Percentiles rank a stretch among this genome's conserved stretches.
phyloP scores from a whole-genome alignment of 1,139 yeast genomes.

The Yamadazyma jaroonii region DNA sequence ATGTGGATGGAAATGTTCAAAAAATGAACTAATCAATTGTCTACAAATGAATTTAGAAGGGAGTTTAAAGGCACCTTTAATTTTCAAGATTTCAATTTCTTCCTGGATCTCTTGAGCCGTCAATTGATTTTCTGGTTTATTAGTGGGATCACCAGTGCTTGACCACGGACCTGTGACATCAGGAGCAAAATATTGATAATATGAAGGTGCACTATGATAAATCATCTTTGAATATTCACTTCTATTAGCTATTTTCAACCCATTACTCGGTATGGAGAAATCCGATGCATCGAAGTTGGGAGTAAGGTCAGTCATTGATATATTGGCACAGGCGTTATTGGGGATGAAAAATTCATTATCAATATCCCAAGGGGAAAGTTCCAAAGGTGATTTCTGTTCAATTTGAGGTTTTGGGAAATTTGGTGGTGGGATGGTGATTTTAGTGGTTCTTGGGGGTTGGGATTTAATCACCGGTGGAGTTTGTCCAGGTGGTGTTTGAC shows the following conservation, averaged over 20 bases:
- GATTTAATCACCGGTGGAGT: no score
- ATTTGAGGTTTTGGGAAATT: no score
- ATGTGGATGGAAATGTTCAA: conserved; percentile 61
- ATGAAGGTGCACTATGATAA: conserved; percentile 12
- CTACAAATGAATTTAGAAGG: conserved; percentile 61
- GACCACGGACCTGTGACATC: neutral
- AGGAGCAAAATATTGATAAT: conserved; percentile 9
- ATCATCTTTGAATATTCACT: conserved; percentile 5
- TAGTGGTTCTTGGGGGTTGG: no score
- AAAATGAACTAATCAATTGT: conserved; percentile 57
- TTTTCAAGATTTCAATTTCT: conserved; percentile 60
- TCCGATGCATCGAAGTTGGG: conserved; percentile 1
- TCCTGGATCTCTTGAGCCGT: conserved; percentile 1
- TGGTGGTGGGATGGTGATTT: no score
- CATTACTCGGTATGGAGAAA: neutral
- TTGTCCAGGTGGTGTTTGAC: no score
- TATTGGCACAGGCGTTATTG: conserved; percentile 1
- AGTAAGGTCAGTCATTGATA: conserved; percentile 1
- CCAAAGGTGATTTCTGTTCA: no score
- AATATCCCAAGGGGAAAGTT: neutral
- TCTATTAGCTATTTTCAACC: conserved; percentile 1
- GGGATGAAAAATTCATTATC: conserved; percentile 2
- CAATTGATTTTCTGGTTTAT: neutral
- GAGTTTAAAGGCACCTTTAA: conserved; percentile 65
- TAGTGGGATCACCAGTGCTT: neutral